Evolutionary conservation across 495 filamentous ascomycete genomes (phyloP), one percentile per base, ranked within the genome.

Genomic region (Penicillium coffeae): DNA sequence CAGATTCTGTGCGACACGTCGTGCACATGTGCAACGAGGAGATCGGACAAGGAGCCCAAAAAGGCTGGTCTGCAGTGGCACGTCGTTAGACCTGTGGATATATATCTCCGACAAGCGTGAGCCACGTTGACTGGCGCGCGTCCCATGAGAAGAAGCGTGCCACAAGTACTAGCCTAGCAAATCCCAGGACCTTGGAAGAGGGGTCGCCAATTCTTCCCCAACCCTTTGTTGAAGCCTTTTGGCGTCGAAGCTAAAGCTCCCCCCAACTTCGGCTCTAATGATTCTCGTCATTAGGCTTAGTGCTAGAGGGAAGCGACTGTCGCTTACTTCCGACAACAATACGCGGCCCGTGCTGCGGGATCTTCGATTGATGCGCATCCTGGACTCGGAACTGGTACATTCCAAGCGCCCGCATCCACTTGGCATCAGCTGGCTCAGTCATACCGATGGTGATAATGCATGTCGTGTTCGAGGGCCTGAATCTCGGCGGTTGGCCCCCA

Each of bases 141-240:
- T 12, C 36, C 42, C 42, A 30, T 40, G 36, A 19, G 14, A 8
- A 25, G 38, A 13, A 19, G 21, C 25, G 25, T 30, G 10, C 25
- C 25, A 30, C 25, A 18, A 13, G 37, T 35, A 9, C 13, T 38
- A 18, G 35, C n/a, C 35, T 37, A 13, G 13, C 15, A 47, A 49
- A 52, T 56, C 45, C 49, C 45, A 42, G 48, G 45, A 18, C 41
- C 12, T 39, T 42, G 35, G 45, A 16, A 18, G 25, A 30, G 25
- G 25, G 25, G 25, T 30, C 25, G 10, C 25, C 25, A 30, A 30
- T 30, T 4, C 4, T 30, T 30, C 38, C 38, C 15, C 27, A 27
- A 33, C 48, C 48, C 15, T 42, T 53, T 54, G 36, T 48, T 51
- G 51, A 51, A 34, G 42, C 48, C 48, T 42, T n/a, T 50, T 52